phyloP scores from a whole-genome alignment of 352 stramenopile species.

The Globisporangium paroecandrum region DNA sequence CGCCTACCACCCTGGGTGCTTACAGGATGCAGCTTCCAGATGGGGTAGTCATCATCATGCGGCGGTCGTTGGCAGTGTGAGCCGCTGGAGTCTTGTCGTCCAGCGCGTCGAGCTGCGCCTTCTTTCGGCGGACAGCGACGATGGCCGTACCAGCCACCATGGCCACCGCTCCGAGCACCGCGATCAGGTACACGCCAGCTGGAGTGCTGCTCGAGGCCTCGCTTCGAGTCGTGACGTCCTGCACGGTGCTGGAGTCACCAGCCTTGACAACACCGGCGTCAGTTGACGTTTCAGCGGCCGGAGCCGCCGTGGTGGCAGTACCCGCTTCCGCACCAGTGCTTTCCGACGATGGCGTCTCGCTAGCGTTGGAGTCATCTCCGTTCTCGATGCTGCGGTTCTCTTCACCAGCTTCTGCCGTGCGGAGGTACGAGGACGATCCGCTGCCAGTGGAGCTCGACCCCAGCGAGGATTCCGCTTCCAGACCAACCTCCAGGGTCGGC shows the following conservation, averaged over 20 bases:
- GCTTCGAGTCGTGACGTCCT: constrained; percentile 11
- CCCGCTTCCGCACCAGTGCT: constrained; percentile 6
- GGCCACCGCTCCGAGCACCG: constrained; percentile 16
- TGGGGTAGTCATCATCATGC: constrained; percentile 51
- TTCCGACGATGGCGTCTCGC: constrained; percentile 11
- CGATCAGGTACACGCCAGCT: constrained; percentile 22
- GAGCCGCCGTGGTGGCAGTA: constrained; percentile 1
- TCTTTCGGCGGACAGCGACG: constrained; percentile 49
- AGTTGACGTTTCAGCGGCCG: not conserved
- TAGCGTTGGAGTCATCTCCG: constrained; percentile 10
- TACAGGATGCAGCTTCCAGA: constrained; percentile 42
- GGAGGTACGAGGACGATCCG: constrained; percentile 8
- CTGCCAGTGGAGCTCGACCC: not conserved
- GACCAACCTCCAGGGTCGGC: constrained; percentile 13
- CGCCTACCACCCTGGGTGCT: not conserved
- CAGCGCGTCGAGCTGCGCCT: constrained; percentile 50
- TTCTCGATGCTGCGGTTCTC: constrained; percentile 17
- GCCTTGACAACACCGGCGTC: not conserved
- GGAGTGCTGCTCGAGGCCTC: constrained; percentile 2
- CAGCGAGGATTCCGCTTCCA: constrained; percentile 4
- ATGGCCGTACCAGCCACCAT: constrained; percentile 37
- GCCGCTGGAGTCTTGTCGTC: constrained; percentile 48
- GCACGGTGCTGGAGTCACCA: constrained; percentile 7
- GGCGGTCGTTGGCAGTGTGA: constrained; percentile 20
- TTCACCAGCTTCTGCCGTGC: constrained; percentile 3